These are phyloP conservation scores for Leccinum rimulosum DNA, from an alignment of 768 basidiomycete species.

Conservation along the genomic window DNA sequence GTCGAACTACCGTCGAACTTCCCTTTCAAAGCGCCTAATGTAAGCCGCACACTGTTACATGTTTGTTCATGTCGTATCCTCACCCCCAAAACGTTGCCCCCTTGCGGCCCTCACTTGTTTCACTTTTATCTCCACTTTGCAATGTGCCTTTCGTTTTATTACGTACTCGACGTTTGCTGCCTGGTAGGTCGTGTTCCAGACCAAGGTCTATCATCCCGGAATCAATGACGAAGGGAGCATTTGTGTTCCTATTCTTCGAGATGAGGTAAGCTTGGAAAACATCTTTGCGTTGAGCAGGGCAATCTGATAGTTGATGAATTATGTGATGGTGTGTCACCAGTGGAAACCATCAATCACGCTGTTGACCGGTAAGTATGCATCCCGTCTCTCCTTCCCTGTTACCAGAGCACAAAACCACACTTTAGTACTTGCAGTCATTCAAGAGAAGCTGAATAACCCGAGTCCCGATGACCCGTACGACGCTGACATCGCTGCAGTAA, in stretches of 20 bases:
- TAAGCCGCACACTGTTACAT: conserved; percentile 32
- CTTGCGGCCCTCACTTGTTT: not conserved
- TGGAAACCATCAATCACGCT: conserved; percentile 85
- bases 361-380: conserved; percentile 52
- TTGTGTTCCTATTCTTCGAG: conserved; percentile 79
- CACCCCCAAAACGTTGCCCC: conserved; percentile 22
- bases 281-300: not conserved
- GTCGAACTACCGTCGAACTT: conserved; percentile 74
- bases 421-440: conserved; percentile 70
- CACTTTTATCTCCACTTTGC: not conserved
- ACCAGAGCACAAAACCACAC: conserved; percentile 9
- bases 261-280: conserved; percentile 52
- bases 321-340: conserved; percentile 35
- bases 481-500: conserved; percentile 79
- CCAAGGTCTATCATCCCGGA: conserved; percentile 88
- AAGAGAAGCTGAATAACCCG: conserved; percentile 86
- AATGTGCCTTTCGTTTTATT: conserved; percentile 6
- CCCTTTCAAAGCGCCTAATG: conserved; percentile 84
- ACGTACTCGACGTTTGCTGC: conserved; percentile 17
- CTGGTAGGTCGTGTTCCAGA: conserved; percentile 72
- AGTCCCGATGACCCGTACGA: conserved; percentile 88
- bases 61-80: conserved; percentile 1
- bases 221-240: conserved; percentile 88
- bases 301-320: conserved; percentile 5
- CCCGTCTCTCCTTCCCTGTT: not conserved